phyloP scores from a whole-genome alignment of 2,329 filamentous ascomycete genomes.

The Grosmannia clavigera region DNA sequence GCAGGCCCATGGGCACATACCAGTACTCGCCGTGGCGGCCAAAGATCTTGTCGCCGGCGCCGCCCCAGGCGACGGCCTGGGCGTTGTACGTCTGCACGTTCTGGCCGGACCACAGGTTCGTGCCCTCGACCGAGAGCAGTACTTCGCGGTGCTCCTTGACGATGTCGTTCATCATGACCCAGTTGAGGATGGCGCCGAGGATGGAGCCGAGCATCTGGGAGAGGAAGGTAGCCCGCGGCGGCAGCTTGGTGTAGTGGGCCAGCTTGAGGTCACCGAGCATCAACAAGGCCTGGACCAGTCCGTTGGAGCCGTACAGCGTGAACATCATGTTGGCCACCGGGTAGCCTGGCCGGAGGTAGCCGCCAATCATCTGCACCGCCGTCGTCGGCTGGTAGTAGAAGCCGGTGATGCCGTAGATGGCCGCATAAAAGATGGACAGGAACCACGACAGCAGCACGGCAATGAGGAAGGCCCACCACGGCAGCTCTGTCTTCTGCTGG shows the following conservation, averaged over 20 bases:
- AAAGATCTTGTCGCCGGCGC: constrained; percentile 6
- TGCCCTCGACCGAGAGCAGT: constrained; percentile 22
- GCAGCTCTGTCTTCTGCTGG: constrained; percentile 21
- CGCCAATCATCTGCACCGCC: constrained; percentile 23
- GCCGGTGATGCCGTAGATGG: constrained; percentile 24
- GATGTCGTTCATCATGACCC: constrained; percentile 31
- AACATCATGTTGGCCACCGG: constrained; percentile 32
- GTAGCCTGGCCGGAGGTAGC: constrained; percentile 29
- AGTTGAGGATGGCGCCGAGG: constrained; percentile 28
- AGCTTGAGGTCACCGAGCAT: constrained; percentile 24
- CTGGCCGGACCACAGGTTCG: constrained; percentile 25
- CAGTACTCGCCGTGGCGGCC: constrained; percentile 52
- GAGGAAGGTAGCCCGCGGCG: constrained; percentile 29
- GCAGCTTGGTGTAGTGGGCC: constrained; percentile 24
- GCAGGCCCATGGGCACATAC: constrained; percentile 45
- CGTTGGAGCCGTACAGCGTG: constrained; percentile 22
- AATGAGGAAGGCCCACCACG: constrained; percentile 30
- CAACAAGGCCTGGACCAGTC: constrained; percentile 20
- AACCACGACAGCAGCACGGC: constrained; percentile 22
- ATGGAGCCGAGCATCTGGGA: constrained; percentile 26
- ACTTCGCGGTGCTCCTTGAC: constrained; percentile 23
- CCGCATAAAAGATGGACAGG: constrained; percentile 25
- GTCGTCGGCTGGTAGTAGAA: constrained; percentile 23
- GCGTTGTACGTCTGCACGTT: constrained; percentile 24
- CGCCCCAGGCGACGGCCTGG: constrained; percentile 7